A percentile compares a stretch with the other conserved stretches of the same genome.
Conservation (phyloP, 202 grass and related monocot genomes). For the Bolboschoenoplectus hybrid region DNA sequence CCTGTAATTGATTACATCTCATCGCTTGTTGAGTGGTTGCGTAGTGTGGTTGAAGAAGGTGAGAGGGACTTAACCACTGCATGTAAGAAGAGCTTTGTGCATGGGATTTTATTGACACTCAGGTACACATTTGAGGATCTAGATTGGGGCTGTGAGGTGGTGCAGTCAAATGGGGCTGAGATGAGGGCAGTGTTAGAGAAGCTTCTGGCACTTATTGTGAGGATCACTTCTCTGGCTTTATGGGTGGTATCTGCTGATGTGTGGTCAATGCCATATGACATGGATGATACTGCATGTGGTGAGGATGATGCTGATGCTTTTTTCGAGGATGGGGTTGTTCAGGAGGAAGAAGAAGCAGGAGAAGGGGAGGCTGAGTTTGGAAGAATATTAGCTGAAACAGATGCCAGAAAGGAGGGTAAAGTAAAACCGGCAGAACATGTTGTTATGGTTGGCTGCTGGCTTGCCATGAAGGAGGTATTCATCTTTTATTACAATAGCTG, state of each 20-base stretch:
- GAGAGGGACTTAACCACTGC: conserved; percentile 85
- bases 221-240: conserved; percentile 79
- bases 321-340: conserved; percentile 56
- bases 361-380: conserved; percentile 42
- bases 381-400: conserved; percentile 26
- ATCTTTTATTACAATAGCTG: conserved; percentile 21
- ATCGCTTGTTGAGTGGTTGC: conserved; percentile 79
- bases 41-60: conserved; percentile 72
- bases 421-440: conserved; percentile 69
- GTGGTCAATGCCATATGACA: conserved; percentile 88
- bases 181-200: conserved; percentile 74
- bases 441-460: conserved; percentile 99
- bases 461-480: conserved; percentile 98
- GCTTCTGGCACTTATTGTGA: conserved; percentile 86
- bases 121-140: conserved; percentile 95
- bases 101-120: conserved; percentile 89
- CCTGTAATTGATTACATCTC: conserved; percentile 74
- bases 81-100: conserved; percentile 92
- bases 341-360: conserved; percentile 52
- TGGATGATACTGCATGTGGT: conserved; percentile 66
- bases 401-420: conserved; percentile 44
- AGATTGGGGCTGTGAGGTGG: conserved; percentile 72
- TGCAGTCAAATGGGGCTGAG: conserved; percentile 63
- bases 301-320: conserved; percentile 60
- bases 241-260: conserved; percentile 96